Evolutionary conservation across 345 rosid genomes (phyloP).

Genomic region (Syzygium oleosum): DNA sequence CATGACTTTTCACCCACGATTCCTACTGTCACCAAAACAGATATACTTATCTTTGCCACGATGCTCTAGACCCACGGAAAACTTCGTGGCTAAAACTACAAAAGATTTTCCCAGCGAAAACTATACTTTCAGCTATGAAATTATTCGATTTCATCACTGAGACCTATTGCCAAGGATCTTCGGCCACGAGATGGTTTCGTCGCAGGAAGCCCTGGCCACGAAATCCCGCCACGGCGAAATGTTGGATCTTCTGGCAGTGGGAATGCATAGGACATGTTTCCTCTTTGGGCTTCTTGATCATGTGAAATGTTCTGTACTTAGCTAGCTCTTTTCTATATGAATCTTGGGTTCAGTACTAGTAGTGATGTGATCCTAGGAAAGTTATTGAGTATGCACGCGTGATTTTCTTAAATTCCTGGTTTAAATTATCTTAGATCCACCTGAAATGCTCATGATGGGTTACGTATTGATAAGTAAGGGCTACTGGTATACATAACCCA

Average conservation of each 20-base stretch:
- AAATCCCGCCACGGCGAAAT: too few relatives aligned
- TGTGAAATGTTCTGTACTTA: background rate
- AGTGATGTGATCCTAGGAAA: background rate
- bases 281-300: background rate
- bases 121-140: too few relatives aligned
- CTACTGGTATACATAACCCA: background rate
- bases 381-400: background rate
- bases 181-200: too few relatives aligned
- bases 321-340: background rate
- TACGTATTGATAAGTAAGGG: background rate
- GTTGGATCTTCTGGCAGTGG: background rate
- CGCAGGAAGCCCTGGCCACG: too few relatives aligned
- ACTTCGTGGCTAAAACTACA: background rate
- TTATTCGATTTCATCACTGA: too few relatives aligned
- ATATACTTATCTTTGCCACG: too few relatives aligned
- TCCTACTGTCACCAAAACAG: too few relatives aligned
- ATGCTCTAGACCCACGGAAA: too few relatives aligned
- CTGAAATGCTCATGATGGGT: background rate
- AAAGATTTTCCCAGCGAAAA: too few relatives aligned
- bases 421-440: background rate
- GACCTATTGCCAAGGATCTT: too few relatives aligned
- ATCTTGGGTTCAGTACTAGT: background rate
- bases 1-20: too few relatives aligned
- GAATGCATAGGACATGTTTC: background rate
- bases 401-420: background rate